Base-by-base conservation (phyloP, 2,329 filamentous ascomycete species). In the Cladosporium oxysporum region DNA sequence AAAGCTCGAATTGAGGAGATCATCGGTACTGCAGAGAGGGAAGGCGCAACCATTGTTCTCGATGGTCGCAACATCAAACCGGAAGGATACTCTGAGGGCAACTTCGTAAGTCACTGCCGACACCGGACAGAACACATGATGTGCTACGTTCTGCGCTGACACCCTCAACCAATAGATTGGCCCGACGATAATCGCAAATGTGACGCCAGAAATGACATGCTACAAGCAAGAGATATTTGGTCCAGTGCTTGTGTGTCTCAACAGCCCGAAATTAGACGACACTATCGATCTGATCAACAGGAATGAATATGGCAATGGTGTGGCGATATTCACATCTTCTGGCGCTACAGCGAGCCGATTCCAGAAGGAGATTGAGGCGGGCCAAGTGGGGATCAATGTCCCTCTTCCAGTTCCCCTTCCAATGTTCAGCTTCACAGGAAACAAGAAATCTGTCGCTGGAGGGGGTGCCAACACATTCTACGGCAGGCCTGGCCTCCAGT, bases 401-500 rank as follows among this genome's bases (percentile, higher is more conserved):
- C 90, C 90, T 23, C 92, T 93, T 74, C 90, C 87, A 31, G 87
- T 89, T 5, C 79, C 80, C 69, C 75, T 77, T 57, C 75, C 75
- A 52, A 76, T 77, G 76, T 77, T 75, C 69, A 69, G 65, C 66
- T 76, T 76, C 67, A 89, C 87, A 2, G 87, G 87, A n/a, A 89
- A 89, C 77, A 86, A 99, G 89, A 93, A 91, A 85, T 92, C 89
- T 74, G 85, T 98, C 66, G 95, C 95, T 0, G 95, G 94, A 64
- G 93, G 93, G 62, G 94, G 95, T 67, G 91, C 91, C 44, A 96
- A 87, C 81, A 96, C 93, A 16, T 98, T 99, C 78, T 99, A 99
- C 80, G 95, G 95, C 71, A 91, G 91, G 80, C 92, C 93, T 0
- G 95, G 94, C 28, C 81, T 99, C 77, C 89, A 91, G 76, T 99